Conservation (phyloP, 805 yeast genomes). For the Saturnispora quitensis region DNA sequence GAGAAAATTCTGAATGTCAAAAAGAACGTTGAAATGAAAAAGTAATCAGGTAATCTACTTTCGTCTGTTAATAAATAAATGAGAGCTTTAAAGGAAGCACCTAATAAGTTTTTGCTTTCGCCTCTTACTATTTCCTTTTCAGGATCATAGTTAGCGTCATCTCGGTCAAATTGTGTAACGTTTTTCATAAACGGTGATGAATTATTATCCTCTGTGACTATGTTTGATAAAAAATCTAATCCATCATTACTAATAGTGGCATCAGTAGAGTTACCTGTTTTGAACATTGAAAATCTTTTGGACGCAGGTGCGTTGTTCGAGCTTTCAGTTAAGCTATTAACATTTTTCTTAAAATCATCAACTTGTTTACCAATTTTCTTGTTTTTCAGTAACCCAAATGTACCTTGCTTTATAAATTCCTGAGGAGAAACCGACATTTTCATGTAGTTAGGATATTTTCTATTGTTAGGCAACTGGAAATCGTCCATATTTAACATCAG, state of each 20-base stretch:
- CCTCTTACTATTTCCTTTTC: constrained; percentile 39
- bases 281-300: constrained; percentile 41
- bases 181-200: constrained; percentile 23
- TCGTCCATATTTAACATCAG: constrained; percentile 44
- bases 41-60: constrained; percentile 50
- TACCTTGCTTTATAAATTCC: constrained; percentile 51
- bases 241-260: constrained; percentile 41
- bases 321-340: background rate
- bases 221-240: constrained; percentile 30
- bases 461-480: constrained; percentile 46
- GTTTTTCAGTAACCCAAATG: constrained; percentile 46
- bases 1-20: constrained; percentile 69
- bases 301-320: background rate
- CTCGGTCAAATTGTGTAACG: constrained; percentile 12
- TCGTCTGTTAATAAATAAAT: constrained; percentile 63
- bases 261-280: constrained; percentile 42
- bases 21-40: constrained; percentile 66
- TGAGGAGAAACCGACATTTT: constrained; percentile 48
- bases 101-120: constrained; percentile 47
- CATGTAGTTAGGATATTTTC: constrained; percentile 60
- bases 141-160: constrained; percentile 13
- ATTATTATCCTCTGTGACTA: constrained; percentile 16
- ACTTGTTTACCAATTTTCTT: constrained; percentile 26
- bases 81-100: constrained; percentile 64
- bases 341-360: constrained; percentile 7